Percentiles rank a stretch among this genome's conserved stretches.
phyloP scores from a whole-genome alignment of 371 early-diverging fungal species.

The Circinella minor region DNA sequence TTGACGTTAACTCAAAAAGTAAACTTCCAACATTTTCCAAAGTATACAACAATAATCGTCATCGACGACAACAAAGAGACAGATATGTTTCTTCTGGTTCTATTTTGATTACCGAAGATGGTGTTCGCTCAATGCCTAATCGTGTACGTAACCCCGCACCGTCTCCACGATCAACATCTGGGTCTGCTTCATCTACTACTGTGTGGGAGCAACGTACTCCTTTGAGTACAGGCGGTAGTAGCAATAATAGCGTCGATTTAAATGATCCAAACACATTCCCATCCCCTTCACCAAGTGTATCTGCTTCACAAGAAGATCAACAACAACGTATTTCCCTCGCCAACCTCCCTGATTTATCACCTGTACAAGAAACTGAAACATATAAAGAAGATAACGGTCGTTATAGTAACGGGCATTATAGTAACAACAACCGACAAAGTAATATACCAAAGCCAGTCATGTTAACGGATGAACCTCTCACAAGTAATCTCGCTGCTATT shows the following conservation, averaged over 20 bases:
- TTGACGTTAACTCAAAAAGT: constrained; percentile 46
- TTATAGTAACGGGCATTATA: no score
- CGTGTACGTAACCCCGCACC: neutral
- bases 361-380: constrained; percentile 13
- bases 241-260: constrained; percentile 2
- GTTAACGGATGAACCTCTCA: constrained; percentile 27
- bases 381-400: neutral
- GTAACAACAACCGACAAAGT: no score
- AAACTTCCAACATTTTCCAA: constrained; percentile 38
- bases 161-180: no score
- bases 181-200: neutral
- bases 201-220: neutral
- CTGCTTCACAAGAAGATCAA: constrained; percentile 1
- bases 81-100: constrained; percentile 35
- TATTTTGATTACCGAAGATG: constrained; percentile 41
- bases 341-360: constrained; percentile 15
- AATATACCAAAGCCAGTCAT: constrained; percentile 21
- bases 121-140: constrained; percentile 25
- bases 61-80: constrained; percentile 24
- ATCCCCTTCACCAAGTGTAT: constrained; percentile 2
- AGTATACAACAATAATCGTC: constrained; percentile 27
- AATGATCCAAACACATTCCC: constrained; percentile 10
- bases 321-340: constrained; percentile 10
- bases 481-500: constrained; percentile 34
- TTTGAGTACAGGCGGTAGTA: neutral